phyloP scores from a whole-genome alignment of 257 asterid genomes.

The Asclepias syriaca region DNA sequence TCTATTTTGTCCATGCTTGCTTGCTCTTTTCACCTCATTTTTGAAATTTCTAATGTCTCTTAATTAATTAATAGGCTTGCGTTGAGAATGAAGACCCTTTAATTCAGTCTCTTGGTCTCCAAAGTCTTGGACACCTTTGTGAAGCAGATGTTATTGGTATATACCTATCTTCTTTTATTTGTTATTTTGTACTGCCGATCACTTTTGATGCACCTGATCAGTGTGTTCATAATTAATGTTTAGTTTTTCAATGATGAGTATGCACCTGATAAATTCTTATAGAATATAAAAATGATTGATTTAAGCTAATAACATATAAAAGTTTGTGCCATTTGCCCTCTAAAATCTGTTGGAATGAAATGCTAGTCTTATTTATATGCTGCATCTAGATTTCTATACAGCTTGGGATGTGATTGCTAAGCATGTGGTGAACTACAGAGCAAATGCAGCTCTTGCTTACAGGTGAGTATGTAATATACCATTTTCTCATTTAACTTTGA shows the following conservation, averaged over 20 bases:
- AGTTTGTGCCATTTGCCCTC: not conserved
- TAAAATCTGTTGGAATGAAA: not conserved
- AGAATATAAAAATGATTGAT: too few species aligned
- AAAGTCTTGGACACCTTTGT: constrained; percentile 91
- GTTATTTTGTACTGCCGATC: not conserved
- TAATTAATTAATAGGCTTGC: constrained; percentile 59
- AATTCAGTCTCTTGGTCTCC: constrained; percentile 82
- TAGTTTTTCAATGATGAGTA: not conserved
- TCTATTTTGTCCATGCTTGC: constrained; percentile 24
- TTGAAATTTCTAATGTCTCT: constrained; percentile 29
- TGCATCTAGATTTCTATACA: constrained; percentile 80
- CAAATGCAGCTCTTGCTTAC: constrained; percentile 59
- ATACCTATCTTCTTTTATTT: constrained; percentile 17
- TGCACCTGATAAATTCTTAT: not conserved
- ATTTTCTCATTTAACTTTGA: not conserved
- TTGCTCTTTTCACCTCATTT: not conserved
- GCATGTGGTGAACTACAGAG: constrained; percentile 49
- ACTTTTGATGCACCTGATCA: not conserved
- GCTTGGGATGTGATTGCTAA: constrained; percentile 89
- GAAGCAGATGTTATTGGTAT: constrained; percentile 97
- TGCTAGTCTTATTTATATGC: constrained; percentile 20
- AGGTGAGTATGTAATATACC: constrained; percentile 40
- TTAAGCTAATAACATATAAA: not conserved
- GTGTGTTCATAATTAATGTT: not conserved
- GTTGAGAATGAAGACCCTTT: constrained; percentile 67